phyloP scores from a whole-genome alignment of 352 stramenopile genomes.

The Globisporangium irregulare region DNA sequence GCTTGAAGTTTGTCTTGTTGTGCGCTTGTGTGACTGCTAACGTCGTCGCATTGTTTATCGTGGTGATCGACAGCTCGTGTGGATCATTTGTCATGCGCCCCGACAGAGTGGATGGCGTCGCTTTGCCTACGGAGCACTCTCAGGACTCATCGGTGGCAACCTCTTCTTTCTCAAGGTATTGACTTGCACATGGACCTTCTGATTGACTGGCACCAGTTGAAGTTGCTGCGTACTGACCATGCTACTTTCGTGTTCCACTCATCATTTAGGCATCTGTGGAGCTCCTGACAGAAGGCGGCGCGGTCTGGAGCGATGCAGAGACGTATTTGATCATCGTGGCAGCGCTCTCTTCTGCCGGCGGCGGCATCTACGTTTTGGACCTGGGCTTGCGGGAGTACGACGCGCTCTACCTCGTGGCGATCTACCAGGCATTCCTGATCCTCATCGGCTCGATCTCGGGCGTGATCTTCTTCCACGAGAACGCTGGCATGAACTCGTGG shows the following conservation, averaged over 20 bases:
- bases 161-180: constrained; percentile 85
- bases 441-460: constrained; percentile 81
- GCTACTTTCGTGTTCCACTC: background rate
- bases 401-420: constrained; percentile 82
- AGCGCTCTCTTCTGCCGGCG: constrained; percentile 62
- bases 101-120: constrained; percentile 67
- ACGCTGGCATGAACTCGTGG: constrained; percentile 75
- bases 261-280: constrained; percentile 67
- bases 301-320: constrained; percentile 57
- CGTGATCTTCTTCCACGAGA: constrained; percentile 89
- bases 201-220: background rate
- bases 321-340: constrained; percentile 74
- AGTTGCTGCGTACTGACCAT: background rate
- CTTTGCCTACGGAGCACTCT: constrained; percentile 80
- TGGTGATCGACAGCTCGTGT: constrained; percentile 47
- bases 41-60: background rate
- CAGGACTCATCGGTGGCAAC: constrained; percentile 79
- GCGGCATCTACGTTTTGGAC: constrained; percentile 81
- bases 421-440: constrained; percentile 85
- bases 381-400: constrained; percentile 79
- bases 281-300: constrained; percentile 68
- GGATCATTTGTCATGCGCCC: constrained; percentile 63
- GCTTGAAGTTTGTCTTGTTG: background rate
- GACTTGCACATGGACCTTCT: background rate
- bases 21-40: background rate